Base-by-base conservation (phyloP, 306 rosid species). In the Rosa multiflora region DNA sequence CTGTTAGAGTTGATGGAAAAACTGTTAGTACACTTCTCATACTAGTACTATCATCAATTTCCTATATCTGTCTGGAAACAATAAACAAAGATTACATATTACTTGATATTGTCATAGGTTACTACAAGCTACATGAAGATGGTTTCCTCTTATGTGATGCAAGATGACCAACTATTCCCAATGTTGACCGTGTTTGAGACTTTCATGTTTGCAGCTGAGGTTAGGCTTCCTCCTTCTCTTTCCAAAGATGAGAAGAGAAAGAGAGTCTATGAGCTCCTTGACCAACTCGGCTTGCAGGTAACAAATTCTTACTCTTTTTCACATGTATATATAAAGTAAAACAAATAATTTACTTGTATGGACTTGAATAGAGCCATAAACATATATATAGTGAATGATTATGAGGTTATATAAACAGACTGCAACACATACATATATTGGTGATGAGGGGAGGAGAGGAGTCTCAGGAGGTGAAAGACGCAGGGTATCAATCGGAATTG, bases 81-180 rank as follows among this genome's bases (percentile, higher is more conserved):
- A 42, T 20, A 42, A 37, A 55, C 4, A 8, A 55, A 3, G 17
- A 3, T 2, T 56, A 0, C 29, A 74, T 29, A 17, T 61, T 73
- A 52, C 43, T 79, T 55, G 20, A 47, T 73, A 83, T 15, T 69
- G 13, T 18, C 75, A 21, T 85, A 93, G 98, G 97, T 92, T 11
- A 89, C 87, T 1, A 81, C 94, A 78, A 91, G 97, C 86, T 94
- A 92, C 86, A 91, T 94, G 97, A 94, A 92, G 86, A 88, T 78
- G 93, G 90, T 92, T 23, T 90, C 98, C n/a, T 92, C 98, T 18
- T 94, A 94, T 74, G 97, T 94, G 84, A 94, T 94, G 97, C 98
- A 94, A 87, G 97, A 91, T 75, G 94, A 90, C 70, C 97, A 92
- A 77, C 88, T 94, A 62, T 94, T 94, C 74, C 97, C 97, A 3